Evolutionary conservation across 2,329 filamentous ascomycete genomes (phyloP).

Genomic region (Microsporum audouinii): DNA sequence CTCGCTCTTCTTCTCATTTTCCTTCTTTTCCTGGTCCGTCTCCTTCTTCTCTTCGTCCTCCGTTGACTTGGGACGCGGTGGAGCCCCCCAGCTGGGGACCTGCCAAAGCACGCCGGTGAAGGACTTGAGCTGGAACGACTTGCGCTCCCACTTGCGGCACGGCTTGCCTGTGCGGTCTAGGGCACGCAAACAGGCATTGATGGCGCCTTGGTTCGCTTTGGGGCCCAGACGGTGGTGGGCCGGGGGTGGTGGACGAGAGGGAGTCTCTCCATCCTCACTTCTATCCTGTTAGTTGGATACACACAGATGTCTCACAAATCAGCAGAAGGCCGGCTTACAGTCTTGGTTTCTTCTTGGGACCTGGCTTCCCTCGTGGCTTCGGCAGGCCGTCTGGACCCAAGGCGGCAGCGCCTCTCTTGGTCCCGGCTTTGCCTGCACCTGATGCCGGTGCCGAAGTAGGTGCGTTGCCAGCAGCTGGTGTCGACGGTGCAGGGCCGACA

Average conservation of each 20-base stretch:
- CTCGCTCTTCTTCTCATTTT: not conserved
- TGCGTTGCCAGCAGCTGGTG: slow-evolving; percentile 30
- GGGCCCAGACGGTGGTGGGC: slow-evolving; percentile 72
- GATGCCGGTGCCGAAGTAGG: not conserved
- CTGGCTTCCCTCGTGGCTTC: slow-evolving; percentile 75
- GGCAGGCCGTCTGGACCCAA: slow-evolving; percentile 47
- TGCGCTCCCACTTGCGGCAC: slow-evolving; percentile 81
- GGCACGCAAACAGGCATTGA: slow-evolving; percentile 89
- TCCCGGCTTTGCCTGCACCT: slow-evolving; percentile 29
- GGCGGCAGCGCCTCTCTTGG: slow-evolving; percentile 42
- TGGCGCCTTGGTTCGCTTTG: slow-evolving; percentile 92
- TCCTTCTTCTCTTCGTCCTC: not conserved
- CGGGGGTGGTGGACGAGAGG: slow-evolving; percentile 35
- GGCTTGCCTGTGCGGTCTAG: slow-evolving; percentile 86
- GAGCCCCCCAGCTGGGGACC: slow-evolving; percentile 70
- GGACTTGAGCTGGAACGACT: slow-evolving; percentile 73
- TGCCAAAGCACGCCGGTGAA: slow-evolving; percentile 83
- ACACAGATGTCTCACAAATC: not conserved
- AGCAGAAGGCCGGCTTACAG: slow-evolving; percentile 52
- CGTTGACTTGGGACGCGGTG: slow-evolving; percentile 25
- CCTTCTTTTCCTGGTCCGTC: not conserved
- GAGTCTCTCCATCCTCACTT: slow-evolving; percentile 41
- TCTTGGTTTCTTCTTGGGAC: slow-evolving; percentile 91
- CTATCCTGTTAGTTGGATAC: slow-evolving; percentile 11
- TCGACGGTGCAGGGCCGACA: slow-evolving; percentile 32